Evolutionary conservation across 2,329 filamentous ascomycete genomes (phyloP), one percentile per base, ranked within the genome.

Genomic region (Pestalotiopsis sp.): DNA sequence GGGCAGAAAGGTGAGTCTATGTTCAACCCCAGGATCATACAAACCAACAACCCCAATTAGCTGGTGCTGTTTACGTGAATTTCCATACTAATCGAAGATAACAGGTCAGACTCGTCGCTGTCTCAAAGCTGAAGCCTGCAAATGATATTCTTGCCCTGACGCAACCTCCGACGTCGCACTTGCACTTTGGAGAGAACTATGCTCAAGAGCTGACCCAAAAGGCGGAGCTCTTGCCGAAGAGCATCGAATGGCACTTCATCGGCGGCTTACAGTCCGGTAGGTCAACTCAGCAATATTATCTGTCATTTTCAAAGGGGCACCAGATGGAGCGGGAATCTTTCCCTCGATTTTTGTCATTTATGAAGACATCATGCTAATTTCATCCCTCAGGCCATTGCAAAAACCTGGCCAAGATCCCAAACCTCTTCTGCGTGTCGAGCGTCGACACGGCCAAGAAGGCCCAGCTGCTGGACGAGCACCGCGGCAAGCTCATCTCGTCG

Each of bases 161-260:
- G 31, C 82, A 93, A 82, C 85, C 85, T 0, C 84, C 86, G 1
- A 79, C 83, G 38, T 80, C 82, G 1, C 93, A 95, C 67, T 74
- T 85, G 20, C 93, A 99, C 82, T 98, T 98, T 80, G 96, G 96
- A 75, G 96, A 99, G 82, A 99, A 99, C 84, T 99, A 99, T 83
- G 87, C 92, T 3, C 93, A 95, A 81, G 96, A 99, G 81, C 88
- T 99, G 66, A 86, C 87, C 69, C 92, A 97, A 79, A 99, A 99
- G 81, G 92, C 94, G 1, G 87, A 88, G 45, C 79, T 97, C 23
- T 87, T 99, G 12, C 95, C 96, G 0, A 82, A 83, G 59, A 87
- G 86, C 41, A 92, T 99, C 73, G 87, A 87, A 75, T 99, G 96
- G 96, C 96, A 99, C 81, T 98, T 98, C 80, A 99, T 98, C 78